Evolutionary conservation across 2,329 filamentous ascomycete species (phyloP), one percentile per base, ranked within the genome.

Genomic region (Thielaviopsis punctulata): DNA sequence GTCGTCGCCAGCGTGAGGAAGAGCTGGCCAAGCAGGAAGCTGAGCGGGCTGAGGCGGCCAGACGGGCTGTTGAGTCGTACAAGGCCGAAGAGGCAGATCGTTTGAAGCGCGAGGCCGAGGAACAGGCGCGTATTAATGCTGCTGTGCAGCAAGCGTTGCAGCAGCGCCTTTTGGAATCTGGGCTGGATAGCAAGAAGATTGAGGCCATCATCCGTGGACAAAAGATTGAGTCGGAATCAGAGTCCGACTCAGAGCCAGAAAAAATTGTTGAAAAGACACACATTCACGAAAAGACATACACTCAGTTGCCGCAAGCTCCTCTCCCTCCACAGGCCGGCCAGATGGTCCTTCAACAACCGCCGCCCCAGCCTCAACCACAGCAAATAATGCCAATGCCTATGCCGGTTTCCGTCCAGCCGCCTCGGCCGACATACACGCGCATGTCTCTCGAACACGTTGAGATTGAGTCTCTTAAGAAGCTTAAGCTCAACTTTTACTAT

Each of bases 381-480:
- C n/a, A n/a, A n/a, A n/a, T n/a, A n/a, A n/a, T n/a, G n/a, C n/a
- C n/a, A n/a, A n/a, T n/a, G n/a, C 36, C 36, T 15, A 7, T 18
- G n/a, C 25, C 25, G 25, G 8, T 19, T 19, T 3, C 36, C 36
- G 36, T 41, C 10, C 22, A 24, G 23, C 15, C 36, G 23, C 23
- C 27, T 15, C 68, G 72, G 3, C 72, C 76, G 0, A 80, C 76
- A 0, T 81, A 80, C 59, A 82, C 78, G 13, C 72, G 78, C 57
- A 81, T 82, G 77, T 68, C 76, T 1, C 71, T 78, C 22, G 69
- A 70, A 52, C 73, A 82, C 60, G 64, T 82, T 21, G 80, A 77
- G 0, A 68, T 81, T 51, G 78, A 82, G 65, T 80, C 79, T 4
- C 62, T 82, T 53, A 66, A 71, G 48, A 65, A 64, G 15, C 77